Base-by-base conservation (phyloP, 208 protist genomes). In the Crithidia fasciculata region DNA sequence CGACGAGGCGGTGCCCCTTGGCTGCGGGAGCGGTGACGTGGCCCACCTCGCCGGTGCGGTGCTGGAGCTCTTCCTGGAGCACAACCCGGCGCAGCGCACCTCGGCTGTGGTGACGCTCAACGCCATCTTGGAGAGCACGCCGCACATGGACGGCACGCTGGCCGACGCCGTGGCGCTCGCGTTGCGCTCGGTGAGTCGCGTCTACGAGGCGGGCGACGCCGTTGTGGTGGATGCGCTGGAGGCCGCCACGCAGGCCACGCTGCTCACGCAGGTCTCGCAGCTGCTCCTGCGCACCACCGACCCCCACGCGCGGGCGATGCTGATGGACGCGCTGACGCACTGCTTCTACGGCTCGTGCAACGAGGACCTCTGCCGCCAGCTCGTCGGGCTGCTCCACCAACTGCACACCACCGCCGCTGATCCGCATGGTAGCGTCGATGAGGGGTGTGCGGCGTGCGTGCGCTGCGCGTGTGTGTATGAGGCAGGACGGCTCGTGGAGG, bases 1-100 rank as follows among this genome's bases (percentile, higher is more conserved):
- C 39, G 84, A 93, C 53, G 86, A 84, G 66, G 75, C 78, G 16
- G 81, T 90, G 9, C 85, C 85, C 58, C 70, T 93, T 15, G 88
- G 88, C 4, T 93, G 88, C 56, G 73, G 76, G 8, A 84, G 81
- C 44, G 88, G 85, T 16, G 82, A 88, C 50, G 80, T 80, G 2
- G 49, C 83, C 0, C 54, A 80, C 13, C 70, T 82, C 10, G 78
- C 83, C 1, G 71, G 68, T 53, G 79, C 81, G 13, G 83, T 83
- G 40, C 63, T 93, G 62, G 83, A 90, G 74, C 67, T 87, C 10
- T 86, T 81, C 58, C 62, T 93, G 13, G 85, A 90, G 54, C 74
- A 84, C 40, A 76, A 83, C 61, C 50, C 41, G 10, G 56, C 70
- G 0, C 74, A 74, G 60, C 57, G 74, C 12, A 13, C n/a, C n/a